Evolutionary conservation across 2,329 filamentous ascomycete species (phyloP).

Genomic region (Pseudomassariella vexata): DNA sequence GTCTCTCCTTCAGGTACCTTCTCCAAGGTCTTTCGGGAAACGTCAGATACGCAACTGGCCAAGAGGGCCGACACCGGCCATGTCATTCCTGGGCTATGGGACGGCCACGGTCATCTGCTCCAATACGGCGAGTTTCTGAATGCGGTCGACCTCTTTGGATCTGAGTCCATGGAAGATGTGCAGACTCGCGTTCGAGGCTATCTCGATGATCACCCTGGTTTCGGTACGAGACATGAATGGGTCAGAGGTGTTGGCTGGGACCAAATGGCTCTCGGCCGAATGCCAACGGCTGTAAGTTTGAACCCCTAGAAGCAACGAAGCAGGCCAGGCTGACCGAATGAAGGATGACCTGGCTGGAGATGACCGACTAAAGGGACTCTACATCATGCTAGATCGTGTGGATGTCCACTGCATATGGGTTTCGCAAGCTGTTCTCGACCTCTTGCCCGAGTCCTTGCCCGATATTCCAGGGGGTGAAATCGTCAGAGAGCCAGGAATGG

Average conservation of each 20-base stretch:
- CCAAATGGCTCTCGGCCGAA: conserved; percentile 56
- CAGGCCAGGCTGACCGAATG: conserved; percentile 7
- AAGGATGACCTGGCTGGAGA: conserved; percentile 51
- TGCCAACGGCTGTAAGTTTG: conserved; percentile 57
- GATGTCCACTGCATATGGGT: conserved; percentile 69
- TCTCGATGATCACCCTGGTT: conserved; percentile 39
- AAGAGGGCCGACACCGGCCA: conserved; percentile 37
- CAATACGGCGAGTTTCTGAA: conserved; percentile 63
- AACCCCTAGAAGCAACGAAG: conserved; percentile 15
- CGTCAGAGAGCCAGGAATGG: conserved; percentile 52
- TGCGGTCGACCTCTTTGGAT: conserved; percentile 59
- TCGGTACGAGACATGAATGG: conserved; percentile 53
- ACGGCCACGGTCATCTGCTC: conserved; percentile 63
- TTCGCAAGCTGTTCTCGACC: conserved; percentile 54
- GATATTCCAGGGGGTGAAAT: conserved; percentile 60
- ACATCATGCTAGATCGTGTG: conserved; percentile 64
- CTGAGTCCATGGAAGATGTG: conserved; percentile 49
- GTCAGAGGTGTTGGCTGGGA: conserved; percentile 66
- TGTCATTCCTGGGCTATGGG: conserved; percentile 63
- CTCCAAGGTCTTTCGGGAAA: conserved; percentile 36
- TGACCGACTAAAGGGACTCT: conserved; percentile 45
- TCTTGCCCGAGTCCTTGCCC: conserved; percentile 48
- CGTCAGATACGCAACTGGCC: conserved; percentile 18
- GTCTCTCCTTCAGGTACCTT: conserved; percentile 45
- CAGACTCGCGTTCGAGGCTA: conserved; percentile 46